phyloP scores from a whole-genome alignment of 1,139 yeast species.

The Petasospora fabianii region DNA sequence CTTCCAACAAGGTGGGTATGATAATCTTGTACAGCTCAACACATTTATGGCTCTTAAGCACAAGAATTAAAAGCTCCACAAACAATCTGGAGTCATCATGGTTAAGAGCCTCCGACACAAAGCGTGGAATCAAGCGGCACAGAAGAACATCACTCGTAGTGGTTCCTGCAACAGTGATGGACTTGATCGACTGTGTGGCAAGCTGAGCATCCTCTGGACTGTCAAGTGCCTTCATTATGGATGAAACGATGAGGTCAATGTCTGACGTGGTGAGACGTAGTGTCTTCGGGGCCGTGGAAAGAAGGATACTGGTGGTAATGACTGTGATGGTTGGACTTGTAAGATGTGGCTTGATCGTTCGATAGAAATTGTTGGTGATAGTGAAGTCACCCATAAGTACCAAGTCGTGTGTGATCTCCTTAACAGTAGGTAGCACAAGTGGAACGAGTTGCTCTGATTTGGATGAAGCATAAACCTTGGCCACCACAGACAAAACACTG shows the following conservation, averaged over 20 bases:
- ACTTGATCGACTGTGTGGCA: conserved; percentile 24
- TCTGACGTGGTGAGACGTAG: conserved; percentile 38
- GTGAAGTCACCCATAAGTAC: conserved; percentile 29
- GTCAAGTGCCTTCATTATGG: conserved; percentile 36
- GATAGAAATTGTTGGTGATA: conserved; percentile 38
- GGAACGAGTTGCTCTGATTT: conserved; percentile 39
- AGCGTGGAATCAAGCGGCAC: conserved; percentile 16
- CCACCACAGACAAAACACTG: conserved; percentile 43
- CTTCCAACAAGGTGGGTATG: conserved; percentile 17
- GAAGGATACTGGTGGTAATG: conserved; percentile 55
- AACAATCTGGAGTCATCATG: conserved; percentile 39
- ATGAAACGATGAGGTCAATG: conserved; percentile 52
- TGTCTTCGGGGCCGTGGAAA: conserved; percentile 48
- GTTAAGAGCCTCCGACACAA: conserved; percentile 12
- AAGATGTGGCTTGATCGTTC: conserved; percentile 33
- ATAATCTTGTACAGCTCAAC: conserved; percentile 20
- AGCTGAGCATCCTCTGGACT: conserved; percentile 20
- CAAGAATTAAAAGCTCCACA: conserved; percentile 52
- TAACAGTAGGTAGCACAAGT: conserved; percentile 53
- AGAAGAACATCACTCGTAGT: conserved; percentile 10
- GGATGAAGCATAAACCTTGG: conserved; percentile 7
- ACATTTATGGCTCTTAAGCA: conserved; percentile 36
- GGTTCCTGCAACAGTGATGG: conserved; percentile 7
- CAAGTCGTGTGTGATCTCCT: conserved; percentile 41
- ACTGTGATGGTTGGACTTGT: conserved; percentile 28